Base-by-base conservation (phyloP, 75 land plant genomes). In the Chamaecyparis obtusa region DNA sequence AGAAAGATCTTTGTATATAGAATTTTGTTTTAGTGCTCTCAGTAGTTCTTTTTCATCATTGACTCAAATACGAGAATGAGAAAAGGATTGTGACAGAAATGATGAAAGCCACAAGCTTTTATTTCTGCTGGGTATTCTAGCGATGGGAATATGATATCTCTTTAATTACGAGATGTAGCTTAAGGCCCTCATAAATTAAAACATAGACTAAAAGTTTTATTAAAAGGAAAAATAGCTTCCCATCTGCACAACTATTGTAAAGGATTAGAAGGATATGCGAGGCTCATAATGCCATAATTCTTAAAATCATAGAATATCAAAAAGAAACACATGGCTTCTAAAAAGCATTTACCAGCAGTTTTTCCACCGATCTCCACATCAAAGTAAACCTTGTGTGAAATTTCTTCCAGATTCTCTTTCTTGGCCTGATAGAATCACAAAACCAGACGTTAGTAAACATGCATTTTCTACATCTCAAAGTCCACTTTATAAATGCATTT, bases 351-450 rank as follows among this genome's bases (percentile, higher is more conserved):
- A 95, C 97, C 96, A 30, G 95, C 99, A 49, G 95, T 91, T 83
- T 94, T 91, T 39, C 97, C 96, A 87, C 85, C 95, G 89, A 97
- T 97, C 90, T 97, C 99, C 35, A 97, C 90, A 85, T 97, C 99
- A 41, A 97, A 97, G 88, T 71, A 97, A 51, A 97, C 99, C 87
- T 96, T 96, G 89, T 97, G 94, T 30, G 99, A 96, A 2, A 97
- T 86, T 79, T 92, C 96, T 86, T 95, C 94, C 90, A 89, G 85
- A 82, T 91, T 85, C 80, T 89, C 88, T 32, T 91, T 86, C 55
- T 84, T 84, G 57, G 85, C 85, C 85, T 84, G 85, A 81, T 14
- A 74, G 5, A 74, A 33, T 11, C 37, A 32, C 14, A 74, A 32
- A 74, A 74, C 15, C 37, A 74, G 37, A 74, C 11, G 11, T 74